These are phyloP conservation scores for Boletus rubroflammeus DNA, from an alignment of 768 basidiomycete species.

Conservation along the genomic window DNA sequence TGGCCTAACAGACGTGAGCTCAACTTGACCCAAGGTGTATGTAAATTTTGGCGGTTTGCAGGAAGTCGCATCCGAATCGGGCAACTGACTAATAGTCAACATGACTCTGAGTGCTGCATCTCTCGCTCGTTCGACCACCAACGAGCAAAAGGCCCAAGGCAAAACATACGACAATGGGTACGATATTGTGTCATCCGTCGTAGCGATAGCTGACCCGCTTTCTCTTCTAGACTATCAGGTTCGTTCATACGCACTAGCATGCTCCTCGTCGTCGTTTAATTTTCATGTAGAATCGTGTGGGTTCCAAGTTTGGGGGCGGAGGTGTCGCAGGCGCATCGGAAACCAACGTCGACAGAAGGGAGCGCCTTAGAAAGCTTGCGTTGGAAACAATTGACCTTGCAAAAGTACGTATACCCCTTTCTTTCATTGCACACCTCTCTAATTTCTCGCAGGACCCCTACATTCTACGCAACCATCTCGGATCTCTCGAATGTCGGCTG, in stretches of 20 bases:
- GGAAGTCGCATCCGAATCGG: slow-evolving; percentile 8
- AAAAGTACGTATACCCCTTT: slow-evolving; percentile 53
- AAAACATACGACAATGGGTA: slow-evolving; percentile 30
- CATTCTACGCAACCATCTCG: slow-evolving; percentile 97
- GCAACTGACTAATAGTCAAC: slow-evolving; percentile 3
- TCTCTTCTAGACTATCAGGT: slow-evolving; percentile 64
- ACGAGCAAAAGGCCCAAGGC: neutral
- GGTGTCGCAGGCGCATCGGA: slow-evolving; percentile 95
- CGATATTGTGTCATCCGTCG: neutral
- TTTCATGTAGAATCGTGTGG: slow-evolving; percentile 78
- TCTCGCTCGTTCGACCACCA: neutral
- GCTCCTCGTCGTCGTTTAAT: neutral
- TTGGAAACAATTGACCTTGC: slow-evolving; percentile 97
- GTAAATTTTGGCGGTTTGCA: slow-evolving; percentile 9
- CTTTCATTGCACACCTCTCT: neutral
- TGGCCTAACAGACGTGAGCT: neutral
- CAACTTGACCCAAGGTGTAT: too few relatives aligned
- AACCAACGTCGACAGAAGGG: slow-evolving; percentile 91
- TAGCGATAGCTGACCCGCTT: slow-evolving; percentile 4
- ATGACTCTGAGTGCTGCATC: neutral
- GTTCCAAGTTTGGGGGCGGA: slow-evolving; percentile 93
- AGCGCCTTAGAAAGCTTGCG: slow-evolving; percentile 91
- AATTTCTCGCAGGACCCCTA: slow-evolving; percentile 75
- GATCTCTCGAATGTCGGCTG: slow-evolving; percentile 96
- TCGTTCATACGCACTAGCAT: slow-evolving; percentile 6